A percentile compares a stretch with the other conserved stretches of the same genome.
Evolutionary conservation across 176 grass and related monocot genomes (phyloP).

Genomic region (Triticum dicoccoides): DNA sequence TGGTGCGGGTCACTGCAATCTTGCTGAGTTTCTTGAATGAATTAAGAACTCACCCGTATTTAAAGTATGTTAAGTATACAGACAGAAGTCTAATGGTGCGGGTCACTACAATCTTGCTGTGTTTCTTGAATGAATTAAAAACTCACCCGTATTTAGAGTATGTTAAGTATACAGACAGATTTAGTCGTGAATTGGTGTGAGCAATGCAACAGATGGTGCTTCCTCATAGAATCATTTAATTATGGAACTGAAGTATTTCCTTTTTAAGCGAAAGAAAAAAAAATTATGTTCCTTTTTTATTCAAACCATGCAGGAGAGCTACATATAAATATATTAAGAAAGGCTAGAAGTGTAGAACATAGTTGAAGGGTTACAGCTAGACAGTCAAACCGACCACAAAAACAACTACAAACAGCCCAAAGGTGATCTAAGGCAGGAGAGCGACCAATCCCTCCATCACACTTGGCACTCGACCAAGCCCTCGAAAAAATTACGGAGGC

Average conservation of each 20-base stretch:
- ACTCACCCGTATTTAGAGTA: not conserved
- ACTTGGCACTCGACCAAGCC: too few relatives aligned
- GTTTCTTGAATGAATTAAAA: not conserved
- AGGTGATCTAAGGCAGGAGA: too few relatives aligned
- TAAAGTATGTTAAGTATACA: too few relatives aligned
- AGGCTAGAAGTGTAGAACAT: too few relatives aligned
- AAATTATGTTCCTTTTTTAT: not conserved
- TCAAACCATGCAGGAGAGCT: not conserved
- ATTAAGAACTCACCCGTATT: not conserved
- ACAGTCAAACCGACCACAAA: too few relatives aligned
- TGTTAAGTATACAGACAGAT: too few relatives aligned
- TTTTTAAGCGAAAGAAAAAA: not conserved
- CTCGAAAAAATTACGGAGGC: too few relatives aligned
- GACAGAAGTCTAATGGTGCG: too few relatives aligned
- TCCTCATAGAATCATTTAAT: not conserved
- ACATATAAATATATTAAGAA: too few relatives aligned
- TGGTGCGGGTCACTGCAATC: not conserved
- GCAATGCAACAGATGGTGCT: not conserved
- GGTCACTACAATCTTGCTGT: not conserved
- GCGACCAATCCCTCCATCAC: too few relatives aligned
- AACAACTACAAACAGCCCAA: too few relatives aligned
- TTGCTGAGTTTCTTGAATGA: not conserved
- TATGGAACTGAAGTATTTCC: not conserved
- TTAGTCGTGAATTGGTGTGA: not conserved
- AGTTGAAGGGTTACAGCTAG: too few relatives aligned